Evolutionary conservation across 805 yeast genomes (phyloP), one percentile per base, ranked within the genome.

Genomic region (Teunomyces pallodes): DNA sequence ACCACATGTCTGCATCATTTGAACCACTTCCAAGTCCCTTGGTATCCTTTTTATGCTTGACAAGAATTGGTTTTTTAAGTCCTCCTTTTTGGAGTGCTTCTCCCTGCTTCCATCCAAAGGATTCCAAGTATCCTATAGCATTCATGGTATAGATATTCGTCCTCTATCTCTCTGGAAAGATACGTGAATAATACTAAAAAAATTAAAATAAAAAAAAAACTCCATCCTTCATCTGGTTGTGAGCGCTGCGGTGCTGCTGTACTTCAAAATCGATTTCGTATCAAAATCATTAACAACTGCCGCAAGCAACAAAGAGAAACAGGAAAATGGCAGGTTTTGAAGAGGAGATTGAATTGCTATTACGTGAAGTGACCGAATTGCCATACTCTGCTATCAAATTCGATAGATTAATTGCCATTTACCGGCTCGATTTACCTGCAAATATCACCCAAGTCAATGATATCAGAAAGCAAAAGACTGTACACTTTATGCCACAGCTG

Each of bases 71-170:
- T 56, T 83, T 88, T 57, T 78, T 82, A 45, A 92, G 66, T 0
- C 97, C 95, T 3, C 96, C 97, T 40, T 76, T 65, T 52, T 77
- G 81, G 31, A 92, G 70, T 0, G 96, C 95, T 55, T 90, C 88
- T 1, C 99, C 99, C 55, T 89, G 92, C 47, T 75, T 75, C 99
- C 99, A 92, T 14, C 98, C 98, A 59, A 79, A 90, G 1, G 87
- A 80, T 59, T 78, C 72, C 53, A 92, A 69, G 62, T 92, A 94
- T 46, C 69, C 77, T 46, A 77, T 77, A 35, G 96, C 82, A 65
- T 94, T 83, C 96, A 91, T 90, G 29, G 33, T 49, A 27, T 10
- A 28, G 43, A 30, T 28, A 8, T 28, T 17, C 8, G 41, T 36
- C 24, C 29, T 36, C 41, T 10, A 33, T 4, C 24, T 20, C 24